A percentile compares a stretch with the other conserved stretches of the same genome.
phyloP scores from a whole-genome alignment of 2,329 filamentous ascomycete genomes.

The Lachnellula occidentalis region DNA sequence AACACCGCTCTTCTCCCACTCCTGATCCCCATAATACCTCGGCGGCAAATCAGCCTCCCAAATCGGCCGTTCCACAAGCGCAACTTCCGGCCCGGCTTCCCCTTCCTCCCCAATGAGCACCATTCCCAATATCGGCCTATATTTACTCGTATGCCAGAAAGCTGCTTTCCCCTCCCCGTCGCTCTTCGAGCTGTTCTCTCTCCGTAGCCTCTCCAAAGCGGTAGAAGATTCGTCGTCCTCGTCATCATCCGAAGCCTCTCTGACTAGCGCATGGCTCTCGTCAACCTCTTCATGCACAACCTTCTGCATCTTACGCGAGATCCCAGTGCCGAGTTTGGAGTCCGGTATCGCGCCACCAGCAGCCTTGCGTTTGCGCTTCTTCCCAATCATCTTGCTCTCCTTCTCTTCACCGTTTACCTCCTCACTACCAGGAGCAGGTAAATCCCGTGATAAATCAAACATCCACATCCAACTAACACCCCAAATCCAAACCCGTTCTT shows the following conservation, averaged over 20 bases:
- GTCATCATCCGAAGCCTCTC: slow-evolving; percentile 35
- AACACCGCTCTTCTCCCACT: slow-evolving; percentile 37
- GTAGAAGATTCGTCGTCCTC: slow-evolving; percentile 27
- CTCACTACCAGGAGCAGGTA: slow-evolving; percentile 37
- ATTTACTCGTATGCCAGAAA: slow-evolving; percentile 82
- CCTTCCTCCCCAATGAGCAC: slow-evolving; percentile 38
- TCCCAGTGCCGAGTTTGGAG: slow-evolving; percentile 27
- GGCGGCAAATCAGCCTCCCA: slow-evolving; percentile 77
- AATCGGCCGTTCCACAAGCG: slow-evolving; percentile 78
- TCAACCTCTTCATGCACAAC: slow-evolving; percentile 37
- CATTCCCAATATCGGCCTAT: slow-evolving; percentile 82
- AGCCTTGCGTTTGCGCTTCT: slow-evolving; percentile 36
- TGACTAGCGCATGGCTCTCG: slow-evolving; percentile 33
- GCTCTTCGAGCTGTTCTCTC: slow-evolving; percentile 13
- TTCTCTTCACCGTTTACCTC: slow-evolving; percentile 15
- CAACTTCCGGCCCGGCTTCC: slow-evolving; percentile 61
- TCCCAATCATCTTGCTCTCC: slow-evolving; percentile 25
- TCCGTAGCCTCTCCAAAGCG: slow-evolving; percentile 14
- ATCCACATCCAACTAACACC: slow-evolving; percentile 84
- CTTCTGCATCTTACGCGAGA: slow-evolving; percentile 35
- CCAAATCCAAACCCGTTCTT: slow-evolving; percentile 78
- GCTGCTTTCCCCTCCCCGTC: slow-evolving; percentile 3
- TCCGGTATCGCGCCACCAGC: slow-evolving; percentile 48
- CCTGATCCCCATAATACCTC: slow-evolving; percentile 57
- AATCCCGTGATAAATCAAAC: slow-evolving; percentile 75